A percentile compares a stretch with the other conserved stretches of the same genome.
Conservation (phyloP, 2,329 filamentous ascomycete species). For the Diplodia mutila region DNA sequence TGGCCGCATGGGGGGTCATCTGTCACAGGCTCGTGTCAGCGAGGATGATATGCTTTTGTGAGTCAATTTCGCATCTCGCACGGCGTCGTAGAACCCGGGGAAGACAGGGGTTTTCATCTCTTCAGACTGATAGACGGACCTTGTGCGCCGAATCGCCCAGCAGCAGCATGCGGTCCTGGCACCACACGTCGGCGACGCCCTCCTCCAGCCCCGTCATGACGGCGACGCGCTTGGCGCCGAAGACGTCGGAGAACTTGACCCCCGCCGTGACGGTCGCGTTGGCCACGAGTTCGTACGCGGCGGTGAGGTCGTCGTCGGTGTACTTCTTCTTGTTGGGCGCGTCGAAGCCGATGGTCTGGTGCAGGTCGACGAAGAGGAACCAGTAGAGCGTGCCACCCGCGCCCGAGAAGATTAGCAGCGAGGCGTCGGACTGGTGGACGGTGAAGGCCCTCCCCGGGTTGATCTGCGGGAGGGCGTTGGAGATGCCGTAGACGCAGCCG, state of each 20-base stretch:
- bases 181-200: slow-evolving; percentile 45
- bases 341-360: slow-evolving; percentile 28
- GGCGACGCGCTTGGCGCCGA: slow-evolving; percentile 31
- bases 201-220: slow-evolving; percentile 41
- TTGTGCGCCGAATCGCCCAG: slow-evolving; percentile 52
- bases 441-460: slow-evolving; percentile 16
- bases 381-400: slow-evolving; percentile 31
- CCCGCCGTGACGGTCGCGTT: slow-evolving; percentile 35
- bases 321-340: slow-evolving; percentile 35
- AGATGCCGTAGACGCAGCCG: slow-evolving; percentile 20
- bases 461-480: slow-evolving; percentile 1
- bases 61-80: background rate
- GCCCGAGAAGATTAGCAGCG: slow-evolving; percentile 30
- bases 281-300: slow-evolving; percentile 33
- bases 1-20: slow-evolving; percentile 31
- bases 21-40: background rate
- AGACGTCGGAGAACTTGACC: slow-evolving; percentile 43
- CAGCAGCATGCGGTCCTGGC: slow-evolving; percentile 44
- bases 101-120: too few species aligned
- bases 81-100: too few species aligned
- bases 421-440: slow-evolving; percentile 26
- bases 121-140: slow-evolving; percentile 29
- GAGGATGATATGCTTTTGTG: background rate
- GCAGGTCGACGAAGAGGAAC: slow-evolving; percentile 34
- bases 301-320: slow-evolving; percentile 39